A percentile compares a stretch with the other conserved stretches of the same genome.
These are phyloP conservation scores for Symbiodinium pilosum DNA, from an alignment of 73 alveolate species.

Conservation along the genomic window DNA sequence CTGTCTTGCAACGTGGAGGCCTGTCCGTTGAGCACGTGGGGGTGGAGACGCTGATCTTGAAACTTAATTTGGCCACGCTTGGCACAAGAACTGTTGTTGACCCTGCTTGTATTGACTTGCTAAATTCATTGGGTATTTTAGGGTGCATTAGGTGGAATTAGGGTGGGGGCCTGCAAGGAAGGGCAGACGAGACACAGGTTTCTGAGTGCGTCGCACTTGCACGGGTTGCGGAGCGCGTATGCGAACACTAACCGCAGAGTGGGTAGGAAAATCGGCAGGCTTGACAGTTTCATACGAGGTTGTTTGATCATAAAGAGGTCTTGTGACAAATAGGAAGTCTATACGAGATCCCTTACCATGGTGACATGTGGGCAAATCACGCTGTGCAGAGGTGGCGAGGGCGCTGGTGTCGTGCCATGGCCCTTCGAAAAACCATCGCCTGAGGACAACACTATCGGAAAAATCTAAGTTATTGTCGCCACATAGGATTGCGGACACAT, in stretches of 20 bases:
- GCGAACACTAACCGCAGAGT: background rate
- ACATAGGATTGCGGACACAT: background rate
- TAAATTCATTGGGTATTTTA: background rate
- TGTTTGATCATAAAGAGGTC: background rate
- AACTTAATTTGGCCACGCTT: background rate
- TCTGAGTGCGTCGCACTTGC: background rate
- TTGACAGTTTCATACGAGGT: background rate
- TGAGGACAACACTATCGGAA: background rate
- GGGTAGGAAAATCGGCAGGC: background rate
- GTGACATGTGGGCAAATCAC: background rate
- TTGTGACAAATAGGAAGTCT: background rate
- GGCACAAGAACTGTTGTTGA: too few relatives aligned
- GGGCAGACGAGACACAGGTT: background rate
- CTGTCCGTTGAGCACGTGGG: background rate
- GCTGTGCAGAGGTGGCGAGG: background rate
- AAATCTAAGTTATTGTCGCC: conserved; percentile 4
- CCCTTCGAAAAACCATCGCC: background rate
- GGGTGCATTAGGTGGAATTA: background rate
- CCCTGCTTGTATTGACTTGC: too few relatives aligned
- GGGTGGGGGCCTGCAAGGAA: background rate
- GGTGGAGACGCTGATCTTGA: background rate
- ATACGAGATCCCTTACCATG: background rate
- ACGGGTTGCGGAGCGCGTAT: background rate
- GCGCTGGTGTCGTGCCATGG: background rate
- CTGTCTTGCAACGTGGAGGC: background rate